Base-by-base conservation (phyloP, 1,284 basidiomycete species). In the Apiotrichum veenhuisii region DNA sequence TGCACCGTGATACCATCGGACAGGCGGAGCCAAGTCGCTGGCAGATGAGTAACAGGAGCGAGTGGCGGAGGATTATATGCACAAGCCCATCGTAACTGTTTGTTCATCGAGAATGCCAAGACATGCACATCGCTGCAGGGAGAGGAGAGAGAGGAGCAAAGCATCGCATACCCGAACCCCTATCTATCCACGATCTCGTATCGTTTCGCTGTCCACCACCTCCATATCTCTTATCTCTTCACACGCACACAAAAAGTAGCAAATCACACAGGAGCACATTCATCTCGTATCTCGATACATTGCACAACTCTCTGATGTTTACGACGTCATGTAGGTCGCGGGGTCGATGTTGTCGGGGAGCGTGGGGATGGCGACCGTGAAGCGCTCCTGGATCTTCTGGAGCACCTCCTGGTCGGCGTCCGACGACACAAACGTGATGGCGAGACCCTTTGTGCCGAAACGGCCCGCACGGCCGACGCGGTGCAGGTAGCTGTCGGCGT, bases 391-490 rank as follows among this genome's bases (percentile, higher is more conserved):
- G 59, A 77, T 77, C 73, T 76, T 76, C 58, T 76, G 67, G 45
- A 99, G 88, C 60, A 98, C 94, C 78, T 91, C 88, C 73, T 90
- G 86, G 74, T 99, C 96, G 61, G 82, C 85, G 53, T 97, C 94
- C 27, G 86, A 89, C 5, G 92, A 87, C 47, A 97, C 91, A 75
- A 96, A 98, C 12, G 93, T 95, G 77, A 98, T 93, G n/a, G 94
- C 94, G 40, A 98, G 85, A 84, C 96, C 96, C 80, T 98, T 98
- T 45, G 96, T 98, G 65, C 96, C 96, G 79, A 99, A 99, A 68
- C 96, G 91, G 67, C 96, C 96, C 64, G 96, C 96, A 83, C 96
- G 94, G 67, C 94, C 96, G 59, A 98, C 96, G 79, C 96, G 89
- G 80, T 99, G 96, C 54, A 99, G 84, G 79, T 98, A 99, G 64